Conservation (phyloP, 805 yeast species). For the Yarrowia sp. region DNA sequence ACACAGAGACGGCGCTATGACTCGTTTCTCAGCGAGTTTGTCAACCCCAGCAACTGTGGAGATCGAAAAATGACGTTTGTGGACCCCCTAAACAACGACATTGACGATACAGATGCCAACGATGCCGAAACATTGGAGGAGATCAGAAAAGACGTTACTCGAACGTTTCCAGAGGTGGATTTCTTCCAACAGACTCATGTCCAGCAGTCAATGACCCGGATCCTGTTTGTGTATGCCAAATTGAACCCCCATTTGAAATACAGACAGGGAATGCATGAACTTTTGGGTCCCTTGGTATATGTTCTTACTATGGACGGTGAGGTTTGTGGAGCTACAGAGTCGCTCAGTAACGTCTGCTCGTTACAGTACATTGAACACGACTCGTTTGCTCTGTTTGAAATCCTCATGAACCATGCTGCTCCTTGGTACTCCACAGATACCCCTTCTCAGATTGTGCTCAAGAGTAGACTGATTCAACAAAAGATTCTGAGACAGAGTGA, state of each 20-base stretch:
- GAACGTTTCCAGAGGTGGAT: conserved; percentile 50
- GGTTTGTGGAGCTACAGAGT: conserved; percentile 1
- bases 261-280: conserved; percentile 64
- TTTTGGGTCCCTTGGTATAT: conserved; percentile 56
- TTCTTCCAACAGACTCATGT: conserved; percentile 46
- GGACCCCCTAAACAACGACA: conserved; percentile 25
- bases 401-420: conserved; percentile 48
- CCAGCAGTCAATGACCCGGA: conserved; percentile 50
- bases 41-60: conserved; percentile 17
- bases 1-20: conserved; percentile 9
- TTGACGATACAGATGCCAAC: not conserved
- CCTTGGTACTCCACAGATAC: conserved; percentile 46
- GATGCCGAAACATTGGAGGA: conserved; percentile 42
- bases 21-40: conserved; percentile 28
- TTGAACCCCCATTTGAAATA: conserved; percentile 58
- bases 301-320: conserved; percentile 41
- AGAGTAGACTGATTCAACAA: conserved; percentile 49
- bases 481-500: conserved; percentile 46
- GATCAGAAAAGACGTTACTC: conserved; percentile 48
- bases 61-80: conserved; percentile 26
- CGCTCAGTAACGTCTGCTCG: conserved; percentile 12
- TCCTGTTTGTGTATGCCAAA: conserved; percentile 58
- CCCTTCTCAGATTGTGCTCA: conserved; percentile 45
- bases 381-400: conserved; percentile 47
- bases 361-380: conserved; percentile 47